phyloP scores from a whole-genome alignment of 306 rosid genomes.

The Lupinus albus region DNA sequence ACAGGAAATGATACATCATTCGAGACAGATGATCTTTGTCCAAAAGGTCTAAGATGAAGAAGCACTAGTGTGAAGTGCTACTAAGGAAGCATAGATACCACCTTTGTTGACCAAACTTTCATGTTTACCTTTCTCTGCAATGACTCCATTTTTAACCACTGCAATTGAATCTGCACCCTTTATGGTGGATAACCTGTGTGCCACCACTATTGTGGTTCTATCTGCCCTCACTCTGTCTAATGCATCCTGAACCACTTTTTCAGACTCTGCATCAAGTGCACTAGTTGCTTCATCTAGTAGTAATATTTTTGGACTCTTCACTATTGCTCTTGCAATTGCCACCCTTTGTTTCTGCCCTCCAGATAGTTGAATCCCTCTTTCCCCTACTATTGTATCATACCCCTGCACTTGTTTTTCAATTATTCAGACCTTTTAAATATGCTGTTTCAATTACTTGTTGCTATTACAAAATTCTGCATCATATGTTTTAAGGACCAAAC shows the following conservation, averaged over 20 bases:
- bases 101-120: conserved; percentile 58
- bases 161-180: conserved; percentile 69
- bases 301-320: conserved; percentile 66
- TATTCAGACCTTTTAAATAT: background rate
- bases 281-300: conserved; percentile 80
- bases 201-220: conserved; percentile 69
- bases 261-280: conserved; percentile 85
- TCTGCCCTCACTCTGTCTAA: conserved; percentile 61
- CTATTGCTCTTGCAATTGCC: conserved; percentile 74
- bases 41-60: conserved; percentile 48
- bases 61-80: conserved; percentile 53
- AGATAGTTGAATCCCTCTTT: conserved; percentile 70
- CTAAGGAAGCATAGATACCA: conserved; percentile 67
- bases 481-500: background rate
- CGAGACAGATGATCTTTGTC: too few relatives aligned
- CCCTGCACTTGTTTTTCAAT: conserved; percentile 52
- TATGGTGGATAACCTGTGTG: conserved; percentile 70
- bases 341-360: conserved; percentile 88
- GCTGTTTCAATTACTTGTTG: background rate
- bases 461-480: background rate
- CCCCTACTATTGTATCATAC: conserved; percentile 67
- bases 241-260: conserved; percentile 73
- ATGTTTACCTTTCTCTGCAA: conserved; percentile 76
- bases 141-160: conserved; percentile 64
- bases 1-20: too few relatives aligned